Base-by-base conservation (phyloP, 1,284 basidiomycete genomes). In the Ustilago vetiveriae region DNA sequence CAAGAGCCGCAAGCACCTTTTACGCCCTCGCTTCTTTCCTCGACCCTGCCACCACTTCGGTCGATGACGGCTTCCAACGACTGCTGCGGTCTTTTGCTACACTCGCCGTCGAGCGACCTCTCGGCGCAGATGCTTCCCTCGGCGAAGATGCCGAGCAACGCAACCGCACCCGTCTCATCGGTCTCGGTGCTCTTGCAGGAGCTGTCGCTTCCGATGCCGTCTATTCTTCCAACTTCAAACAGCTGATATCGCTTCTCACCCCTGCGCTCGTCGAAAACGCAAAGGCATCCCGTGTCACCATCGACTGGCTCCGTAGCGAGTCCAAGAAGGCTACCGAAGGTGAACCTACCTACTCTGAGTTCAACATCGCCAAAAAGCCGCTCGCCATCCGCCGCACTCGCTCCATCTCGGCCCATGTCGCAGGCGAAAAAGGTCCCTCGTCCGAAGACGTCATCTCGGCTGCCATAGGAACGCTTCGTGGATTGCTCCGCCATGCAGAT, bases 21-120 rank as follows among this genome's bases (percentile, higher is more conserved):
- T 90, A 90, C 13, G 90, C 92, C 0, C 93, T 93, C 87, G 90
- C 92, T n/a, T 94, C 92, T 6, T 95, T 90, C 75, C 92, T 93
- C 8, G 90, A 94, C 72, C 92, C 92, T 23, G 52, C 73, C 23
- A 66, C 67, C 41, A 58, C 67, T 6, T 0, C 90, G 40, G 87
- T 90, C 24, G 92, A 94, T 78, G 87, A 87, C 69, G 56, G 38
- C 32, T 65, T 71, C 49, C 91, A 91, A 0, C 85, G 85, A 4
- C 86, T 89, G 24, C 85, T 97, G 35, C 83, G 83, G 6, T 87
- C 86, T 57, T 92, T 97, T 78, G 85, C 90, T 6, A 77, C 82
- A 10, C 85, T 94, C 66, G 78, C 83, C 6, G 64, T 66, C 11
- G 73, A 80, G 29, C 57, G 67, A 6, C 48, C 57, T 38, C 48